These are phyloP conservation scores for Fomitiporia mediterranea DNA, from an alignment of 1,284 basidiomycete species.

Conservation along the genomic window DNA sequence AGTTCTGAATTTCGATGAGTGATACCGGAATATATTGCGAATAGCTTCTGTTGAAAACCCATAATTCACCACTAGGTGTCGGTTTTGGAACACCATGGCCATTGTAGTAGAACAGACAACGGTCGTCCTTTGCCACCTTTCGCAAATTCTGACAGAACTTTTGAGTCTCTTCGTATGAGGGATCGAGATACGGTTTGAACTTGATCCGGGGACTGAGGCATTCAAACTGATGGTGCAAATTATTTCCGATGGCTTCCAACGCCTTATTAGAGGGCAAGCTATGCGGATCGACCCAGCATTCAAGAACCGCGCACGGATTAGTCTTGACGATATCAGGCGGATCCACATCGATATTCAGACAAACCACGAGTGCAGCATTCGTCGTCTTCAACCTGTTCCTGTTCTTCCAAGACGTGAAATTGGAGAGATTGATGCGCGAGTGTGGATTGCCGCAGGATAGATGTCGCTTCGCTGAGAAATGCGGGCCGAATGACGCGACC, in stretches of 20 bases:
- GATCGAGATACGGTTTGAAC: constrained; percentile 92
- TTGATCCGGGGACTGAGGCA: constrained; percentile 87
- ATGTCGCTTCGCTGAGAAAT: constrained; percentile 83
- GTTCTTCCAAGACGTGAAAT: constrained; percentile 74
- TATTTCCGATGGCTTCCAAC: constrained; percentile 84
- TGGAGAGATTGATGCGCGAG: constrained; percentile 57
- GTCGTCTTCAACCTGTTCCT: constrained; percentile 86
- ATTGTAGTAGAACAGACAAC: constrained; percentile 97
- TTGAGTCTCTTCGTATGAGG: constrained; percentile 91
- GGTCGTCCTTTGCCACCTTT: constrained; percentile 89
- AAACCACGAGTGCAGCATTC: constrained; percentile 90
- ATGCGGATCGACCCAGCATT: constrained; percentile 97
- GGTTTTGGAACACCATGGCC: constrained; percentile 98
- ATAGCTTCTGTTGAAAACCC: constrained; percentile 98
- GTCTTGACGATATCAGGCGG: constrained; percentile 98
- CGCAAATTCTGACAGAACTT: constrained; percentile 85
- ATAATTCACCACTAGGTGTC: constrained; percentile 93
- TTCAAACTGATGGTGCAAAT: constrained; percentile 95
- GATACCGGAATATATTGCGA: constrained; percentile 99
- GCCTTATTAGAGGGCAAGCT: constrained; percentile 86
- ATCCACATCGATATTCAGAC: constrained; percentile 96
- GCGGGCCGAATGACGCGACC: constrained; percentile 24
- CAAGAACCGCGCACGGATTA: constrained; percentile 90
- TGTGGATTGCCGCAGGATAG: constrained; percentile 84
- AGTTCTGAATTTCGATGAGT: constrained; percentile 86